Evolutionary conservation across 805 yeast genomes (phyloP), one percentile per base, ranked within the genome.

Genomic region (Ascoidea tarda): DNA sequence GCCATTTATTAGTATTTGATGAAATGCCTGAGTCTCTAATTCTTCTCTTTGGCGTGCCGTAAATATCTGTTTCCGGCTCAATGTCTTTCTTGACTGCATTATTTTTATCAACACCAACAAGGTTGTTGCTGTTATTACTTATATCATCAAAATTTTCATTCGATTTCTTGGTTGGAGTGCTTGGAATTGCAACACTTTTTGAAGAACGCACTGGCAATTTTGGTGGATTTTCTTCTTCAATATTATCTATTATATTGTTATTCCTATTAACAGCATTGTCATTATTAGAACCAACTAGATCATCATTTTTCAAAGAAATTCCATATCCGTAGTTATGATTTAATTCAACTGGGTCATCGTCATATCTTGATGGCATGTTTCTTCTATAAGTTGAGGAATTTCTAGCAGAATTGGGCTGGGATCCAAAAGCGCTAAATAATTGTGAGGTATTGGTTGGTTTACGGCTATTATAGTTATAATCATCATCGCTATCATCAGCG

Each of bases 401-500:
- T 51, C 57, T 54, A 10, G 55, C 55, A 14, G 55, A 51, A 5
- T 52, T 47, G 32, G 58, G 58, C 16, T 56, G 58, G 10, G 57
- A 54, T 3, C 58, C 58, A 6, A 56, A 52, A 16, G 58, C 58
- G 2, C 58, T 57, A 54, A 56, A 56, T n/a, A 56, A 49, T 32
- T 50, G 53, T 10, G 50, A 46, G 8, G 50, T 47, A 16, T 50
- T 47, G 6, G 46, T 47, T 16, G 48, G 6, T 38, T 49, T 28
- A 21, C n/a, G 16, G 8, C 14, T 38, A 45, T 50, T 44, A 33
- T 57, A 44, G 46, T 53, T 42, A 49, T 50, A 32, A 45, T 38
- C 32, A 16, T 47, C 46, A 46, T 52, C 38, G 28, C 49, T 50
- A 48, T 52, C 53, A 31, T 54, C 51, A 32, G 64, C 69, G 51